Evolutionary conservation across 176 grass and related monocot genomes (phyloP), one percentile per base, ranked within the genome.

Genomic region (Alopecurus myosuroides): DNA sequence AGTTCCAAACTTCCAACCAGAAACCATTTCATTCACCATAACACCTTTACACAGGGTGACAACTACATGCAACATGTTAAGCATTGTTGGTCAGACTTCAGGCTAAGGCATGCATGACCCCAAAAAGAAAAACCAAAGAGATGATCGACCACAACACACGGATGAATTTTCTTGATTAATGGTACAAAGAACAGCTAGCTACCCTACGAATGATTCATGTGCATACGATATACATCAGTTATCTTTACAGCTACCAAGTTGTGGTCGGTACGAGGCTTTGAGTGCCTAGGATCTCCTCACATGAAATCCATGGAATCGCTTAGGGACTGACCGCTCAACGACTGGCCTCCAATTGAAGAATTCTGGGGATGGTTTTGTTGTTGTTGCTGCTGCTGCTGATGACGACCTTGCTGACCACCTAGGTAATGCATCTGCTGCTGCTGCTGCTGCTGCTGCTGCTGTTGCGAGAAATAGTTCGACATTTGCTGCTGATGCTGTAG

Each of bases 231-330:
- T 80, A 76, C 89, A 90, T 91, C 81, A 87, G 76, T 71, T 91
- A 84, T 74, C 48, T 87, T 87, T 87, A 87, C 85, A 87, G 49
- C 42, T 84, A 83, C 85, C 73, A 45, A 52, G 40, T 80, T 70
- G 60, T 44, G 53, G 76, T 84, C 74, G 61, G 69, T 69, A 58
- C 44, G 29, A 2, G 60, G 30, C 81, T 19, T 4, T 41, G 51
- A 63, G 17, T 46, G 35, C 57, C 20, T 3, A 1, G 9, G 12
- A 17, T 25, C 37, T 53, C 46, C 86, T 99, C 90, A 96, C 94
- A 99, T 91, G 88, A 89, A 99, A 85, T 99, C 94, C 94, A 99
- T 99, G 39, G 93, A 86, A 82, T 99, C 91, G 49, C 55, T 90
- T 52, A 91, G 84, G 74, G 91, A 88, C 35, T 77, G 83, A 41